A percentile compares a stretch with the other conserved stretches of the same genome.
Evolutionary conservation across 768 basidiomycete genomes (phyloP).

Genomic region (Russula brevipes): DNA sequence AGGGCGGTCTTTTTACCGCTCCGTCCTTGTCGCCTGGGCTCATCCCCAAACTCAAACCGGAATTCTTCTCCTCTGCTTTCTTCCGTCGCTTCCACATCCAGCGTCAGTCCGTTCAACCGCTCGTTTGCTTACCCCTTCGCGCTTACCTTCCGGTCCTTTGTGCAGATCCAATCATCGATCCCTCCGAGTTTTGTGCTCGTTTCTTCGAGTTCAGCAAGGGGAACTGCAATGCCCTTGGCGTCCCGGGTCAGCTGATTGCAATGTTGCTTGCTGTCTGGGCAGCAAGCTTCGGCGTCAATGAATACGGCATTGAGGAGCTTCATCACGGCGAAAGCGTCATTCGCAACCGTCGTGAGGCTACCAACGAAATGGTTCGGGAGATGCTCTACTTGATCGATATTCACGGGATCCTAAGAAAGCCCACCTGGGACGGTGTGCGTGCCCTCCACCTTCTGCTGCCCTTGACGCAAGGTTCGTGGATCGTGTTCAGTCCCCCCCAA

Average conservation of each 20-base stretch:
- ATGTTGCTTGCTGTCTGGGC: constrained; percentile 87
- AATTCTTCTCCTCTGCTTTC: constrained; percentile 83
- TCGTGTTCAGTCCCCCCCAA: background rate
- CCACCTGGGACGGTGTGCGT: constrained; percentile 83
- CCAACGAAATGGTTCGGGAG: constrained; percentile 68
- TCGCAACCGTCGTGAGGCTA: constrained; percentile 46
- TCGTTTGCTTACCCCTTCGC: background rate
- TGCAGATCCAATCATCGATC: constrained; percentile 81
- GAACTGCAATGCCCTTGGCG: constrained; percentile 50
- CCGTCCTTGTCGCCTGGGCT: constrained; percentile 43
- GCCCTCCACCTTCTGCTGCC: constrained; percentile 75
- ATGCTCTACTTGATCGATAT: constrained; percentile 76
- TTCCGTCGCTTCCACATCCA: constrained; percentile 82
- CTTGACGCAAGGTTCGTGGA: constrained; percentile 68
- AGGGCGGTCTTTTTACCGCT: constrained; percentile 33
- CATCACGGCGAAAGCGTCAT: constrained; percentile 33
- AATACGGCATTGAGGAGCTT: constrained; percentile 57
- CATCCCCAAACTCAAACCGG: constrained; percentile 67
- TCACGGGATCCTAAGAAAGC: constrained; percentile 70
- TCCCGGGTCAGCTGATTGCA: constrained; percentile 69
- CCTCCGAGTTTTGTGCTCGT: constrained; percentile 70
- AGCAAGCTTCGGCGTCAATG: constrained; percentile 81
- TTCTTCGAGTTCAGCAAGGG: constrained; percentile 64
- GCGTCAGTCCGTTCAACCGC: constrained; percentile 40
- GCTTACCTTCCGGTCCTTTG: background rate